Evolutionary conservation across 805 yeast genomes (phyloP), one percentile per base, ranked within the genome.

Genomic region (Yamadazyma kitorensis): DNA sequence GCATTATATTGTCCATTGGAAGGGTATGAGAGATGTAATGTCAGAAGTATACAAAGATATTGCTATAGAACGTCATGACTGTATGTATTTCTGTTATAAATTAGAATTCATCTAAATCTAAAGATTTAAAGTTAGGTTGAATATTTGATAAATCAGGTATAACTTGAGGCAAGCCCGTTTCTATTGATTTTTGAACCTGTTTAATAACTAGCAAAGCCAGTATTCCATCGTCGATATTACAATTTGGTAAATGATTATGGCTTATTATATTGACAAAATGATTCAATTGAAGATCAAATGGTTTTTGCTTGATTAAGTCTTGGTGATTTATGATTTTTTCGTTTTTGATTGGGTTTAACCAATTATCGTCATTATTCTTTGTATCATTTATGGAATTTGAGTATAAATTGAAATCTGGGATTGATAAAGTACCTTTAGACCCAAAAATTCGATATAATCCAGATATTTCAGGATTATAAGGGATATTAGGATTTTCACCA

Each of bases 391-490:
- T n/a, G n/a, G n/a, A n/a, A 8, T 15, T 20, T 6, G 26, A 12
- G 42, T 55, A 60, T 9, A 64, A 42, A 14, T 48, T 54, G 43
- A 64, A 41, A 34, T 62, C 70, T 3, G 70, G 70, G 4, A 64
- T 46, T 14, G 66, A 59, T 12, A 62, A 45, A 1, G 68, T 62
- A 2, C 68, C 68, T 17, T 54, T 48, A n/a, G 63, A 49, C 2
- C 69, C 70, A 50, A 61, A 63, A 5, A 64, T 49, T 22, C 66
- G 44, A 37, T 64, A 64, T 33, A 61, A 47, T 2, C 70, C 69
- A 27, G 51, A 44, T 7, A 54, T 43, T 10, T 42, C 51, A 9
- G 53, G 52, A 37, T 55, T 49, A 19, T 43, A 44, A 1, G 69
- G 68, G 13, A 63, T 48, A 11, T 48, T 51, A 11, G 69, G 69